A percentile compares a stretch with the other conserved stretches of the same genome.
Conservation (phyloP, 345 rosid species). For the Eutrema yunnanense region DNA sequence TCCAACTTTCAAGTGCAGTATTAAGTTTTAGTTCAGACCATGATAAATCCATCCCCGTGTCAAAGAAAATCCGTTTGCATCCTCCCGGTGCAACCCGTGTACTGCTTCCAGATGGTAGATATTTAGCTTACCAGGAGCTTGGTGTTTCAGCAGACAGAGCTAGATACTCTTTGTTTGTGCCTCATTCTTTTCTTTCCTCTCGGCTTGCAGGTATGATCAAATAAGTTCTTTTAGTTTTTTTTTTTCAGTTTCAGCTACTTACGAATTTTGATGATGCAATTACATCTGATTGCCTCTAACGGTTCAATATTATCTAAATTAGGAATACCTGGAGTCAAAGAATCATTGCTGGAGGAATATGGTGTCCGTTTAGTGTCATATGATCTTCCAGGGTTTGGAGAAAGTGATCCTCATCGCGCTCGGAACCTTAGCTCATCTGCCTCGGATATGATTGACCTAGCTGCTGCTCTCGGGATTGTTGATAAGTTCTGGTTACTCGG, state of each 20-base stretch:
- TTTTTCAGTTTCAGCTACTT: background rate
- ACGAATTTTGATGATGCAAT: background rate
- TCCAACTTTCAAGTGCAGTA: conserved; percentile 40
- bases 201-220: conserved; percentile 63
- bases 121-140: conserved; percentile 58
- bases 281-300: conserved; percentile 4
- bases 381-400: conserved; percentile 98
- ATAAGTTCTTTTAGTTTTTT: background rate
- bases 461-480: conserved; percentile 52
- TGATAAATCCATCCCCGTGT: conserved; percentile 30
- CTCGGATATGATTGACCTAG: conserved; percentile 62
- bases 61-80: conserved; percentile 58
- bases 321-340: conserved; percentile 81
- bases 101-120: conserved; percentile 81
- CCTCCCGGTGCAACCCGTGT: conserved; percentile 59
- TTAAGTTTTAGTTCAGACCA: conserved; percentile 40
- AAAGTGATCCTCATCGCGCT: conserved; percentile 80
- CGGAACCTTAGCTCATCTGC: conserved; percentile 87
- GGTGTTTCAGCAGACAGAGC: conserved; percentile 76
- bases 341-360: conserved; percentile 65
- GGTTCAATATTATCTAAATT: background rate
- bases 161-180: conserved; percentile 60
- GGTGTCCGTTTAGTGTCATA: conserved; percentile 77
- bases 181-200: conserved; percentile 83
- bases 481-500: conserved; percentile 89